Conservation (phyloP, 192 early-diverging fungal species). For the Mortierella claussenii region DNA sequence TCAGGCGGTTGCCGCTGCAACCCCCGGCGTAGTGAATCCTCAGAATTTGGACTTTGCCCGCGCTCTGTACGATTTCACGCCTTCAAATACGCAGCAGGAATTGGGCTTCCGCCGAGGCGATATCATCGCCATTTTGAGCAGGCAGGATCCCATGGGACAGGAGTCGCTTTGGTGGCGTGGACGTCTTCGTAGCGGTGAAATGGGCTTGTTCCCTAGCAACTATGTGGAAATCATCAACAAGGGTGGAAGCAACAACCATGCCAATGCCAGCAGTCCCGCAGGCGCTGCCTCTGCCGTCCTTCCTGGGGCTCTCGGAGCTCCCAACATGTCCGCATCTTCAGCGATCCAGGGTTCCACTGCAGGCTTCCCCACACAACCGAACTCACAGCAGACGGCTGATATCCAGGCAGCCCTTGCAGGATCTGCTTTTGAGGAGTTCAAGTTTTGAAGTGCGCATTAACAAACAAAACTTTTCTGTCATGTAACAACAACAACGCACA, state of each 20-base stretch:
- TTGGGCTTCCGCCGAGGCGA: slow-evolving; percentile 88
- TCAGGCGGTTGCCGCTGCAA: slow-evolving; percentile 13
- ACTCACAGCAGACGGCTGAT: slow-evolving; percentile 36
- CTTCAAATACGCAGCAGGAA: slow-evolving; percentile 69
- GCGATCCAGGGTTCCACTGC: not conserved
- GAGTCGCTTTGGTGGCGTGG: slow-evolving; percentile 94
- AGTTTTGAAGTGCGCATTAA: slow-evolving; percentile 25
- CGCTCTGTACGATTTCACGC: slow-evolving; percentile 90
- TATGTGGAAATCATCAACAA: slow-evolving; percentile 93
- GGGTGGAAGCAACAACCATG: slow-evolving; percentile 47
- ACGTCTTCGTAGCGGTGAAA: slow-evolving; percentile 77
- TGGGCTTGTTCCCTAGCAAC: slow-evolving; percentile 92
- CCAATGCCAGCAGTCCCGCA: slow-evolving; percentile 1
- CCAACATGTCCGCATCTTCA: slow-evolving; percentile 8
- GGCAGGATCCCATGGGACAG: slow-evolving; percentile 80
- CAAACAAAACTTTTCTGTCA: too few species aligned
- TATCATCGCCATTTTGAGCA: slow-evolving; percentile 88
- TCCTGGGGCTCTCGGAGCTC: slow-evolving; percentile 26
- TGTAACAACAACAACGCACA: too few species aligned
- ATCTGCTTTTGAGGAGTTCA: slow-evolving; percentile 50
- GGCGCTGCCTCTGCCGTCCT: slow-evolving; percentile 1
- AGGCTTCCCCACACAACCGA: slow-evolving; percentile 28
- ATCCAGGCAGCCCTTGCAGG: slow-evolving; percentile 46
- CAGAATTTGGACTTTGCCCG: slow-evolving; percentile 87
- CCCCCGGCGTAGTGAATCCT: slow-evolving; percentile 45